Evolutionary conservation across 805 yeast species (phyloP).

Genomic region (Sugiyamaella lignohabitans): DNA sequence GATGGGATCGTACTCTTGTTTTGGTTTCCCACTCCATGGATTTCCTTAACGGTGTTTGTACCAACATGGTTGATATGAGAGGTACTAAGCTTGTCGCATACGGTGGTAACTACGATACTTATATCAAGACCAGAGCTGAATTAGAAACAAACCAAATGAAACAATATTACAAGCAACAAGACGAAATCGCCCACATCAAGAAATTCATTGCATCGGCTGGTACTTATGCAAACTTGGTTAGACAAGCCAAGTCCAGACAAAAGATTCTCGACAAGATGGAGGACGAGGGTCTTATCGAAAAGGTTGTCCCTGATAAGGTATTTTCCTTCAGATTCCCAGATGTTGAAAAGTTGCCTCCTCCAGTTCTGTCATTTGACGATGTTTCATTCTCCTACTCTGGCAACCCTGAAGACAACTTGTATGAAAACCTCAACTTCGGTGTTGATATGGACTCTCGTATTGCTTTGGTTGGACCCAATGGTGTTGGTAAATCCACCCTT

Average conservation of each 20-base stretch:
- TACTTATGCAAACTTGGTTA: slow-evolving; percentile 97
- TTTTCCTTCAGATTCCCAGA: slow-evolving; percentile 92
- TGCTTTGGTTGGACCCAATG: slow-evolving; percentile 97
- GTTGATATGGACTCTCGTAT: slow-evolving; percentile 98
- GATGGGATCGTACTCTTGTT: slow-evolving; percentile 88
- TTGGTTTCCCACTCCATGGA: slow-evolving; percentile 97
- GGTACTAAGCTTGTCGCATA: slow-evolving; percentile 61
- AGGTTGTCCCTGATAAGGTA: slow-evolving; percentile 88
- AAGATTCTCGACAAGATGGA: slow-evolving; percentile 99
- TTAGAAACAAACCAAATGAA: slow-evolving; percentile 96
- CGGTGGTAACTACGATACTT: slow-evolving; percentile 99
- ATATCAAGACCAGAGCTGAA: slow-evolving; percentile 89
- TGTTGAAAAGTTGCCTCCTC: slow-evolving; percentile 97
- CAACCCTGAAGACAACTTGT: slow-evolving; percentile 77
- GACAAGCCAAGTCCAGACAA: slow-evolving; percentile 98
- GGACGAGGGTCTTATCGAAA: slow-evolving; percentile 90
- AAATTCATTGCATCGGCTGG: slow-evolving; percentile 99
- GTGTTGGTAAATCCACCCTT: slow-evolving; percentile 97
- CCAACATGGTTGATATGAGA: slow-evolving; percentile 98
- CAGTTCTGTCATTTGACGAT: slow-evolving; percentile 93
- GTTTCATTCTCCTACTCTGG: slow-evolving; percentile 79
- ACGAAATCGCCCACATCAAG: slow-evolving; percentile 96
- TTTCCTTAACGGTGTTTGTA: slow-evolving; percentile 98
- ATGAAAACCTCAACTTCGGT: slow-evolving; percentile 90
- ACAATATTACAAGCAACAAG: slow-evolving; percentile 95